Evolutionary conservation across 352 stramenopile species (phyloP).

Genomic region (Phytophthora litchii): DNA sequence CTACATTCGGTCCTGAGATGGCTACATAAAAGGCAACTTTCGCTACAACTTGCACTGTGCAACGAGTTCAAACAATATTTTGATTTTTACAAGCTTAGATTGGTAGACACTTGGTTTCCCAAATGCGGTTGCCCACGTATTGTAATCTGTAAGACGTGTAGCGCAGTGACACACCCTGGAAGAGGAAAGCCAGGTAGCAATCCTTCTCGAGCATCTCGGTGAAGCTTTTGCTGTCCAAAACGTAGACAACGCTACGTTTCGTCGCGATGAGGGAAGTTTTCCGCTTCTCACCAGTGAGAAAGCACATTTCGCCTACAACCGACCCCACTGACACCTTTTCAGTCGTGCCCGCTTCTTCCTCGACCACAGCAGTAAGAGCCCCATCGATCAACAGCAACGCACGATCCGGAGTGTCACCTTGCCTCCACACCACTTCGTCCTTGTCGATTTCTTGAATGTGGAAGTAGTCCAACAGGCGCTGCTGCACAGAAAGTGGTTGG

Average conservation of each 20-base stretch:
- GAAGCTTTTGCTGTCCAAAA: constrained; percentile 60
- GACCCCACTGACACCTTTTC: constrained; percentile 74
- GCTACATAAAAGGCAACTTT: not conserved
- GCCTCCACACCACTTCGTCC: constrained; percentile 69
- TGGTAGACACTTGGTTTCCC: constrained; percentile 83
- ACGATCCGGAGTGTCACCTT: constrained; percentile 60
- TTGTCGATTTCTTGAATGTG: constrained; percentile 63
- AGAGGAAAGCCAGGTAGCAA: constrained; percentile 72
- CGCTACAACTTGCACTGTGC: no score
- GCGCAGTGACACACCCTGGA: constrained; percentile 73
- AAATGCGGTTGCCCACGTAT: constrained; percentile 86
- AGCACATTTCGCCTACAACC: constrained; percentile 79
- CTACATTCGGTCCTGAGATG: no score
- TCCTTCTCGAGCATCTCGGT: constrained; percentile 70
- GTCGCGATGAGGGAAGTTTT: constrained; percentile 77
- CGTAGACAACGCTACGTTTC: constrained; percentile 69
- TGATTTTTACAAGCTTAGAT: constrained; percentile 49
- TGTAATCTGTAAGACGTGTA: constrained; percentile 81
- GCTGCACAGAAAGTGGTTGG: constrained; percentile 63
- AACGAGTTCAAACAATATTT: not conserved
- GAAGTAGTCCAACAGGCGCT: constrained; percentile 80
- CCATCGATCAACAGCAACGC: constrained; percentile 71
- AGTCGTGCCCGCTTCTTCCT: constrained; percentile 81
- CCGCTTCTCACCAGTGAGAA: constrained; percentile 80
- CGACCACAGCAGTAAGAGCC: constrained; percentile 66